phyloP scores from a whole-genome alignment of 306 rosid genomes.

The Rubus parviflorus region DNA sequence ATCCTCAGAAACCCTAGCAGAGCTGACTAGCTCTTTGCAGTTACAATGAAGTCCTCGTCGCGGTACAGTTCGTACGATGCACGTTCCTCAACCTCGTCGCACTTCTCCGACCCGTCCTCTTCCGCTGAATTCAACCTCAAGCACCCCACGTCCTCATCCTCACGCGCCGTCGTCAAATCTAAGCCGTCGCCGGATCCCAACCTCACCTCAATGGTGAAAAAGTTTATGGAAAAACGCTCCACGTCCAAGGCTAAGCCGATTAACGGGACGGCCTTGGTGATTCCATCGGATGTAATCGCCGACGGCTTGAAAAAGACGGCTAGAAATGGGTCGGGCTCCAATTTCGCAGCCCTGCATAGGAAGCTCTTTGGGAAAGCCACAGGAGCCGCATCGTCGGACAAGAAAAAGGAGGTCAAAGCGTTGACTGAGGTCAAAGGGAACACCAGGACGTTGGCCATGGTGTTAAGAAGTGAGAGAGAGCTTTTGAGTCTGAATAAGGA shows the following conservation, averaged over 20 bases:
- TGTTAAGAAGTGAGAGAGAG: conserved; percentile 92
- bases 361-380: conserved; percentile 72
- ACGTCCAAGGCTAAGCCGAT: conserved; percentile 33
- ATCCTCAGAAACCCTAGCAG: conserved; percentile 4
- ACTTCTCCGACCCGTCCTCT: conserved; percentile 70
- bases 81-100: conserved; percentile 52
- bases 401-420: conserved; percentile 69
- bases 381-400: conserved; percentile 25
- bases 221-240: conserved; percentile 61
- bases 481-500: conserved; percentile 69
- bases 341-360: conserved; percentile 59
- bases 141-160: conserved; percentile 26
- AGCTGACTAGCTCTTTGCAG: conserved; percentile 35
- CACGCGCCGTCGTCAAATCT: conserved; percentile 64
- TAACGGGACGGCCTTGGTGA: conserved; percentile 36
- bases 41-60: conserved; percentile 55
- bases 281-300: conserved; percentile 65
- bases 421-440: conserved; percentile 89
- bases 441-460: conserved; percentile 91
- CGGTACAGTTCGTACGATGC: conserved; percentile 80
- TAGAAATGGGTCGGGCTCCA: conserved; percentile 50
- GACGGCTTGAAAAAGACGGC: conserved; percentile 71
- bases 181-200: conserved; percentile 62
- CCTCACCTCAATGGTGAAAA: conserved; percentile 71
- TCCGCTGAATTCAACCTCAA: conserved; percentile 60